phyloP scores from a whole-genome alignment of 768 basidiomycete genomes.

The Wakefieldia striispora region DNA sequence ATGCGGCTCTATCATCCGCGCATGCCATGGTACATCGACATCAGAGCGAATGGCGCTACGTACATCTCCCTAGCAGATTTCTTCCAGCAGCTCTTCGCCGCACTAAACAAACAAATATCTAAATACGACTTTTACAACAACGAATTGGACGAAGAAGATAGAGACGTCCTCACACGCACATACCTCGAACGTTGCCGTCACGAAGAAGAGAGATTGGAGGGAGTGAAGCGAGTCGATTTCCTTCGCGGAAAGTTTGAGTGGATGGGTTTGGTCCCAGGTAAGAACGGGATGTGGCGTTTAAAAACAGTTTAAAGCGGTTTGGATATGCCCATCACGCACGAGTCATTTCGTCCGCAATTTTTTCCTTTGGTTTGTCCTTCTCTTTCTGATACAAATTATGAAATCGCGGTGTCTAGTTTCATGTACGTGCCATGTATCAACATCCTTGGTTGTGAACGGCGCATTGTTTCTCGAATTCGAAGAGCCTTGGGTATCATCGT shows the following conservation, averaged over 20 bases:
- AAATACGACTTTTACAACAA: slow-evolving; percentile 59
- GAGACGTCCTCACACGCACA: slow-evolving; percentile 42
- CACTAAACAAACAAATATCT: slow-evolving; percentile 45
- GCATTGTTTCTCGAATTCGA: not conserved
- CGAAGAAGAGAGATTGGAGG: slow-evolving; percentile 34
- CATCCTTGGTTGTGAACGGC: not conserved
- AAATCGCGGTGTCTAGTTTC: not conserved
- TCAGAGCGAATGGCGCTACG: slow-evolving; percentile 38
- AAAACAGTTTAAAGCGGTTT: slow-evolving; percentile 40
- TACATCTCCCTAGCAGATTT: slow-evolving; percentile 63
- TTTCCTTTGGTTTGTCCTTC: not conserved
- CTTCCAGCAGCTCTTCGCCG: slow-evolving; percentile 42
- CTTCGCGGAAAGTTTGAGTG: slow-evolving; percentile 52
- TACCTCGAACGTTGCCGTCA: slow-evolving; percentile 46
- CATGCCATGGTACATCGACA: slow-evolving; percentile 69
- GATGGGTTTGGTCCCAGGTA: slow-evolving; percentile 51
- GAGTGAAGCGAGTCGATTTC: slow-evolving; percentile 60
- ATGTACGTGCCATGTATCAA: slow-evolving; percentile 4
- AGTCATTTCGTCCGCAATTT: not conserved
- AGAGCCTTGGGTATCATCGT: not conserved
- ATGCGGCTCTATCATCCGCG: slow-evolving; percentile 57
- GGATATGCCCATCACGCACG: not conserved
- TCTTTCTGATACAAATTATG: not conserved
- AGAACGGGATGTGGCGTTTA: slow-evolving; percentile 65
- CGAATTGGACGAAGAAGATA: slow-evolving; percentile 46